Conservation (phyloP, 2,329 filamentous ascomycete species). For the Thermoascus crustaceus region DNA sequence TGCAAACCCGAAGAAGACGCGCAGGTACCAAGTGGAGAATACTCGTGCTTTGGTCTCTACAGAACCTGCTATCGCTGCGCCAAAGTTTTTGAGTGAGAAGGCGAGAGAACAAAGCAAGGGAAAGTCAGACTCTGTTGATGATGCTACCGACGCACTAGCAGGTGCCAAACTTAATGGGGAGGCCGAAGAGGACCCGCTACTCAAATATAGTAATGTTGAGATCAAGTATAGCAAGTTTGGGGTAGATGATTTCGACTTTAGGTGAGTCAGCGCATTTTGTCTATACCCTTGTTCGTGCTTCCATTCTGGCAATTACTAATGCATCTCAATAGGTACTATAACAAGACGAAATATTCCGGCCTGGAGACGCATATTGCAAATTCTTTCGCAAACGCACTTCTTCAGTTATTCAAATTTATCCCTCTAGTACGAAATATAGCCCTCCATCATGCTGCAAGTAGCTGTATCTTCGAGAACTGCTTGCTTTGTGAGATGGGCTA, state of each 20-base stretch:
- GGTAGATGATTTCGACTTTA: slow-evolving; percentile 98
- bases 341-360: slow-evolving; percentile 83
- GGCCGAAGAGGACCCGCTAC: slow-evolving; percentile 70
- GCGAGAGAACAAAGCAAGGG: slow-evolving; percentile 54
- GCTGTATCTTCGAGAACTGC: slow-evolving; percentile 74
- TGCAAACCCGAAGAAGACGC: slow-evolving; percentile 62
- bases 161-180: slow-evolving; percentile 61
- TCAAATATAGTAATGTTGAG: slow-evolving; percentile 87
- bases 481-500: slow-evolving; percentile 91
- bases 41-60: slow-evolving; percentile 57
- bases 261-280: no score
- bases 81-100: slow-evolving; percentile 93
- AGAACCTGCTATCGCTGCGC: slow-evolving; percentile 58
- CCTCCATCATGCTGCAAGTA: slow-evolving; percentile 77
- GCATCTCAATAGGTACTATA: slow-evolving; percentile 63
- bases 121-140: slow-evolving; percentile 37
- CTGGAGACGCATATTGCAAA: slow-evolving; percentile 95
- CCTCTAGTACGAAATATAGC: slow-evolving; percentile 81
- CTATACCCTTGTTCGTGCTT: slow-evolving; percentile 59
- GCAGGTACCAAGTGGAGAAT: slow-evolving; percentile 76
- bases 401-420: slow-evolving; percentile 88
- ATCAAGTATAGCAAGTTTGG: slow-evolving; percentile 99
- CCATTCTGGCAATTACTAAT: slow-evolving; percentile 48
- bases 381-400: slow-evolving; percentile 85
- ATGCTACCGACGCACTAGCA: slow-evolving; percentile 58